Percentiles rank a stretch among this genome's conserved stretches.
Conservation (phyloP, 768 basidiomycete genomes). For the Russula griseocarnosa region DNA sequence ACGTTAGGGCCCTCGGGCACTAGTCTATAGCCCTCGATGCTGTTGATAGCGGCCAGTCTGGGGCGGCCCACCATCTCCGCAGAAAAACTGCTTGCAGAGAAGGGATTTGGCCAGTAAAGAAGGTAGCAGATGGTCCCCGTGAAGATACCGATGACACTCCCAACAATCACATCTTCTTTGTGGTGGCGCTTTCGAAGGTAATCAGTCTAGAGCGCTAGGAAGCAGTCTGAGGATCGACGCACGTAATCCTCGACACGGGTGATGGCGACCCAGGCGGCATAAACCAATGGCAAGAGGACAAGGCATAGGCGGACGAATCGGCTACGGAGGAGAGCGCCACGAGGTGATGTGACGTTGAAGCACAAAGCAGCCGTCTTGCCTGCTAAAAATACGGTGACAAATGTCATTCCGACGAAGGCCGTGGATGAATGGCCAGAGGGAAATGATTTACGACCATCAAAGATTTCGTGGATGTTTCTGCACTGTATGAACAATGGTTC, state of each 20-base stretch:
- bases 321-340: constrained; percentile 42
- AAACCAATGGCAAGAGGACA: constrained; percentile 51
- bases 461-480: constrained; percentile 38
- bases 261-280: constrained; percentile 58
- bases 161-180: constrained; percentile 65
- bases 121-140: constrained; percentile 50
- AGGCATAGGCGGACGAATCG: constrained; percentile 45
- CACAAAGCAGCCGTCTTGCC: constrained; percentile 62
- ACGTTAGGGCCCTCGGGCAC: constrained; percentile 5
- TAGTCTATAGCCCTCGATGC: constrained; percentile 46
- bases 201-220: constrained; percentile 11
- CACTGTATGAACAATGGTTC: constrained; percentile 6
- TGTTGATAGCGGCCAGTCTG: constrained; percentile 40
- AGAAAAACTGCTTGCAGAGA: constrained; percentile 41
- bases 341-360: constrained; percentile 39
- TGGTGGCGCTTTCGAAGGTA: constrained; percentile 50
- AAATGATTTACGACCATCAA: constrained; percentile 57
- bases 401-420: constrained; percentile 62
- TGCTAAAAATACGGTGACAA: constrained; percentile 58
- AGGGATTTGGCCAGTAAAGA: constrained; percentile 65
- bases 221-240: constrained; percentile 32
- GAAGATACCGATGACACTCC: constrained; percentile 53
- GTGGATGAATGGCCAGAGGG: constrained; percentile 69
- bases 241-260: constrained; percentile 65
- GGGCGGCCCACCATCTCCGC: constrained; percentile 38